phyloP scores from a whole-genome alignment of 768 basidiomycete genomes.

The Bullera alba region DNA sequence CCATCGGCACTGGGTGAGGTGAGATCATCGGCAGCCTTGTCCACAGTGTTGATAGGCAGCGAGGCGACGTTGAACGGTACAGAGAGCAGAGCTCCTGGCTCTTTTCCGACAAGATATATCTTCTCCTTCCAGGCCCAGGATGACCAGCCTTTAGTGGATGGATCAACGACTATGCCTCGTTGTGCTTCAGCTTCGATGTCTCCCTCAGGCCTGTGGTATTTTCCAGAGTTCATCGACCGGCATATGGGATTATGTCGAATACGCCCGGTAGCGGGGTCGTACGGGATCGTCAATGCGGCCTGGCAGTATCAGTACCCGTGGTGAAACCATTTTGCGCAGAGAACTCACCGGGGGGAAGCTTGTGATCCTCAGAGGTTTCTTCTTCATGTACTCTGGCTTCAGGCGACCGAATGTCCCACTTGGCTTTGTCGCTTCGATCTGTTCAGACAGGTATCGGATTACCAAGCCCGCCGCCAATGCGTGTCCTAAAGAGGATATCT shows the following conservation, averaged over 20 bases:
- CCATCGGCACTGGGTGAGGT: no score
- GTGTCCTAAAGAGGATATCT: conserved; percentile 38
- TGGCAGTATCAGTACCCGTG: not conserved
- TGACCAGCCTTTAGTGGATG: conserved; percentile 25
- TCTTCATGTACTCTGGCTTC: not conserved
- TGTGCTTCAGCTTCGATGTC: conserved; percentile 3
- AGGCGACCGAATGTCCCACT: not conserved
- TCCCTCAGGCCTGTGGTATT: conserved; percentile 10
- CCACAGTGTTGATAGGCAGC: not conserved
- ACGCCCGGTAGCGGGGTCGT: conserved; percentile 16
- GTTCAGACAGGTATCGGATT: conserved; percentile 22
- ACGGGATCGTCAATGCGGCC: conserved; percentile 21
- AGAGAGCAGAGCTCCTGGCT: conserved; percentile 7
- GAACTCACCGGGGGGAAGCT: conserved; percentile 23
- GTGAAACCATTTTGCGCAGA: not conserved
- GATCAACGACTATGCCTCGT: not conserved
- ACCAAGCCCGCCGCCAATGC: conserved; percentile 26
- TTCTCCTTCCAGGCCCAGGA: conserved; percentile 40
- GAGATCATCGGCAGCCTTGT: no score
- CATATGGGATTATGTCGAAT: conserved; percentile 14
- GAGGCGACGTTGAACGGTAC: not conserved
- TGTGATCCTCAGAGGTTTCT: conserved; percentile 5
- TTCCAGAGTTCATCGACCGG: conserved; percentile 27
- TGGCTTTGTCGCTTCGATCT: conserved; percentile 10
- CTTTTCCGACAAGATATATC: conserved; percentile 34